Conservation (phyloP, 805 yeast genomes). For the Dipodascus geniculatus region DNA sequence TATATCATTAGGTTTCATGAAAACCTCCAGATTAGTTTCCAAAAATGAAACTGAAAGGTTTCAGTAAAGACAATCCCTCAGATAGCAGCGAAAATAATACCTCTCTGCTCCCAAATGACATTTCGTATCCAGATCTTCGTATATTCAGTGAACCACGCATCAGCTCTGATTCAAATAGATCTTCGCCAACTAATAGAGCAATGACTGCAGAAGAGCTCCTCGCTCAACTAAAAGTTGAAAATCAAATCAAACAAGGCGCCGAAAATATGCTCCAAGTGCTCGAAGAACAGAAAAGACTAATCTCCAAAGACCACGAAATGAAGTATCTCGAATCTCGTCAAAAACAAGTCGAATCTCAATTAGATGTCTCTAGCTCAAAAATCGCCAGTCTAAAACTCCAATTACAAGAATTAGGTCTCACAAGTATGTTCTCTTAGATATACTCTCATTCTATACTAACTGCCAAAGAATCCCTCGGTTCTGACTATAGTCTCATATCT, state of each 20-base stretch:
- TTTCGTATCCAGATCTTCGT: not conserved
- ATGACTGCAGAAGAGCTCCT: conserved; percentile 16
- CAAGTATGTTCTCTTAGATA: not conserved
- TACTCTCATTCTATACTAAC: too few relatives aligned
- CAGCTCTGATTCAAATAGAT: not conserved
- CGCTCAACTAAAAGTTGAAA: conserved; percentile 25
- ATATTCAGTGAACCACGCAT: not conserved
- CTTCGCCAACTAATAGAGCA: conserved; percentile 3
- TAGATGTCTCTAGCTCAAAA: conserved; percentile 21
- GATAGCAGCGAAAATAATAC: not conserved
- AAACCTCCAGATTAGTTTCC: not conserved
- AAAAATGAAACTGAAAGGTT: not conserved
- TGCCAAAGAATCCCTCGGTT: too few relatives aligned
- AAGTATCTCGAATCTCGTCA: conserved; percentile 5
- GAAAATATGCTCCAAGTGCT: conserved; percentile 25
- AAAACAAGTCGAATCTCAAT: conserved; percentile 18
- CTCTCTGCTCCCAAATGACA: not conserved
- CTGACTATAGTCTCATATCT: too few relatives aligned
- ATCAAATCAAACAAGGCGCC: conserved; percentile 27
- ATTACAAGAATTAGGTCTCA: conserved; percentile 12
- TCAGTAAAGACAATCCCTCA: not conserved
- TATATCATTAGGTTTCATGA: not conserved
- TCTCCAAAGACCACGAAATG: conserved; percentile 10
- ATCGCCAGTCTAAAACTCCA: conserved; percentile 16
- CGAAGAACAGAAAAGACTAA: conserved; percentile 13